Evolutionary conservation across 2,329 filamentous ascomycete genomes (phyloP).

Genomic region (Fusarium anthophilum): DNA sequence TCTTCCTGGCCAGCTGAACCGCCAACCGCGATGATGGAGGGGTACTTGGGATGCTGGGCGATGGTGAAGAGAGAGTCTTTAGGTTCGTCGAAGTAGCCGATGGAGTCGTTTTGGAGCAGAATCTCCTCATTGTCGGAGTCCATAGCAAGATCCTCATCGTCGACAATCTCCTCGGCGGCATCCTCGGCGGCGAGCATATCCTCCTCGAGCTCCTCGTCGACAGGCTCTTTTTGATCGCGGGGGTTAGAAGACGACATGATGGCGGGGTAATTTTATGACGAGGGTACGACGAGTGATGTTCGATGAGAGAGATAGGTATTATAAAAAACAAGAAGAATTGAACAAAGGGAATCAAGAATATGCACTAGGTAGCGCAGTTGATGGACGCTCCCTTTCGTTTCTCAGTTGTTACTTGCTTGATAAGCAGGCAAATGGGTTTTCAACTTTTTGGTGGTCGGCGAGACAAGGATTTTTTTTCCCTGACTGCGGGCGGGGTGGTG

Average conservation of each 20-base stretch:
- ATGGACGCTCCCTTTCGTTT: slow-evolving; percentile 2
- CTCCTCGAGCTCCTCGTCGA: slow-evolving; percentile 48
- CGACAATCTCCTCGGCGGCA: slow-evolving; percentile 78
- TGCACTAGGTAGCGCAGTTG: not conserved
- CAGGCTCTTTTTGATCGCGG: slow-evolving; percentile 37
- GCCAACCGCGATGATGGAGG: slow-evolving; percentile 84
- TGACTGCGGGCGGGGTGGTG: slow-evolving; percentile 44
- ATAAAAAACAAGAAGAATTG: not conserved
- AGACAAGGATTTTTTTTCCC: slow-evolving; percentile 37
- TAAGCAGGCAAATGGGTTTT: slow-evolving; percentile 42
- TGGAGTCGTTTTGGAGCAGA: slow-evolving; percentile 87
- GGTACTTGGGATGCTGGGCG: slow-evolving; percentile 85
- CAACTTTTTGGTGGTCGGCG: slow-evolving; percentile 24
- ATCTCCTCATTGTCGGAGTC: slow-evolving; percentile 82
- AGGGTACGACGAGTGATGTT: not conserved
- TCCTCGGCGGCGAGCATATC: slow-evolving; percentile 64
- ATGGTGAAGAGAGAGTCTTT: slow-evolving; percentile 95
- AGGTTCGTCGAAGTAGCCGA: slow-evolving; percentile 90
- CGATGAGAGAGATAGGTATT: not conserved
- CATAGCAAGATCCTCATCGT: slow-evolving; percentile 80
- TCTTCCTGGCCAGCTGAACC: slow-evolving; percentile 71
- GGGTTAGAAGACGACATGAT: slow-evolving; percentile 47
- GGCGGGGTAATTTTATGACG: slow-evolving; percentile 36
- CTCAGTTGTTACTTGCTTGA: slow-evolving; percentile 39
- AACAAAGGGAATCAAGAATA: not conserved